Conservation (phyloP, 148 eudicot species). For the Heliamphora exappendiculata region DNA sequence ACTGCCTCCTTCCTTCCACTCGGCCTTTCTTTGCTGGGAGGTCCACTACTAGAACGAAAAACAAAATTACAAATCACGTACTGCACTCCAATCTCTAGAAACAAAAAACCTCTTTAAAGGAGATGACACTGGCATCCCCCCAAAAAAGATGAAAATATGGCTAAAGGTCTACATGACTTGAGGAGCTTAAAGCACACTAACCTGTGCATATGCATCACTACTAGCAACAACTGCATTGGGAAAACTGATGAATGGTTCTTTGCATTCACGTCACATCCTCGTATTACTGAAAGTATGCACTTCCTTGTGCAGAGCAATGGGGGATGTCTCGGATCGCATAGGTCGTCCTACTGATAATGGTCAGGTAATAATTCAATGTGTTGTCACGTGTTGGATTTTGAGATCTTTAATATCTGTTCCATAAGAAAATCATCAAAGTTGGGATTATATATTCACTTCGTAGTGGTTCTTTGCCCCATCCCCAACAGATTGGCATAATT, state of each 20-base stretch:
- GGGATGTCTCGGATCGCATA: slow-evolving; percentile 96
- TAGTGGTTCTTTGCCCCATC: neutral
- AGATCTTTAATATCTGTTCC: neutral
- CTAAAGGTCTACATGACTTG: neutral
- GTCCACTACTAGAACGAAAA: neutral
- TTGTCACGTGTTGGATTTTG: neutral
- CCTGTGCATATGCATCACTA: neutral
- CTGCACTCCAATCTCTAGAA: neutral
- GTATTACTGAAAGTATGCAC: neutral
- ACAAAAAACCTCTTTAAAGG: neutral
- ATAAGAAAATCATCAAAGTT: neutral
- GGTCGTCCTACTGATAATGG: slow-evolving; percentile 98
- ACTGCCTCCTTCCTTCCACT: too few relatives aligned
- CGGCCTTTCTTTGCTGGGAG: too few relatives aligned
- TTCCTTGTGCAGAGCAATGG: slow-evolving; percentile 72
- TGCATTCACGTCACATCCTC: neutral
- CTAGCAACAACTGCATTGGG: neutral
- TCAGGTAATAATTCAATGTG: slow-evolving; percentile 41
- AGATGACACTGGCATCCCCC: neutral
- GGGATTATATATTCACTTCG: neutral
- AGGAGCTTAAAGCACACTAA: neutral
- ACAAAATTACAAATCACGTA: neutral
- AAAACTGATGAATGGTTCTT: neutral
- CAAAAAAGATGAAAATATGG: neutral
- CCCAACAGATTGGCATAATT: slow-evolving; percentile 74